These are phyloP conservation scores for Arthromyces matolae DNA, from an alignment of 768 basidiomycete species.

Conservation along the genomic window DNA sequence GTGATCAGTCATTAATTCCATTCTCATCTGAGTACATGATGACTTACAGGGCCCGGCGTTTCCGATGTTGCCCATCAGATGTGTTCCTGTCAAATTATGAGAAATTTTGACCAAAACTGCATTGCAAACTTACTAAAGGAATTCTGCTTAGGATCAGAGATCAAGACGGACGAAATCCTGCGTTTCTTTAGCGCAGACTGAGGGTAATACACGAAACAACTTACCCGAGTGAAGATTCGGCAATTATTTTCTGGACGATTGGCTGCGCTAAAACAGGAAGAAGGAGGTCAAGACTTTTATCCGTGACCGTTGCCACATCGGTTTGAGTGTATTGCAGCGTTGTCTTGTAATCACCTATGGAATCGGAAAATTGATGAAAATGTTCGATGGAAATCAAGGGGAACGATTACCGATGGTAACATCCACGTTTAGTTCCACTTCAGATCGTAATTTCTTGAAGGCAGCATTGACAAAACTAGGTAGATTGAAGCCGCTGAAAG, in stretches of 20 bases:
- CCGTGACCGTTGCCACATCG: slow-evolving; percentile 55
- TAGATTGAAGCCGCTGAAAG: slow-evolving; percentile 54
- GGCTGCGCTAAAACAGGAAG: slow-evolving; percentile 69
- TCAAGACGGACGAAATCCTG: slow-evolving; percentile 59
- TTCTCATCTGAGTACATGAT: not conserved
- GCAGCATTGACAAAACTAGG: slow-evolving; percentile 61
- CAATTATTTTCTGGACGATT: slow-evolving; percentile 70
- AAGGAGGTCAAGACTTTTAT: slow-evolving; percentile 57
- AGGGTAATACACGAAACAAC: slow-evolving; percentile 8
- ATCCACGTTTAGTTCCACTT: slow-evolving; percentile 52
- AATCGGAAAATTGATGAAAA: not conserved
- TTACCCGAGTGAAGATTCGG: slow-evolving; percentile 52
- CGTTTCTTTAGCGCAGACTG: not conserved
- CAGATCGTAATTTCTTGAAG: slow-evolving; percentile 60
- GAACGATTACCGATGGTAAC: slow-evolving; percentile 57
- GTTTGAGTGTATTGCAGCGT: slow-evolving; percentile 58
- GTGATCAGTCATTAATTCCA: slow-evolving; percentile 2
- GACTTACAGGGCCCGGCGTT: slow-evolving; percentile 70
- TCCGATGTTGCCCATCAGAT: slow-evolving; percentile 58
- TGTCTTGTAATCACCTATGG: slow-evolving; percentile 62
- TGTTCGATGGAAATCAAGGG: no score
- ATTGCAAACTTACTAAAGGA: slow-evolving; percentile 46
- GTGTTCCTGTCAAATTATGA: slow-evolving; percentile 32
- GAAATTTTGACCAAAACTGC: not conserved
- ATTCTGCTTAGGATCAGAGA: slow-evolving; percentile 51